Percentiles rank a stretch among this genome's conserved stretches.
Conservation (phyloP, 148 eudicot species). For the Rheum nobile region DNA sequence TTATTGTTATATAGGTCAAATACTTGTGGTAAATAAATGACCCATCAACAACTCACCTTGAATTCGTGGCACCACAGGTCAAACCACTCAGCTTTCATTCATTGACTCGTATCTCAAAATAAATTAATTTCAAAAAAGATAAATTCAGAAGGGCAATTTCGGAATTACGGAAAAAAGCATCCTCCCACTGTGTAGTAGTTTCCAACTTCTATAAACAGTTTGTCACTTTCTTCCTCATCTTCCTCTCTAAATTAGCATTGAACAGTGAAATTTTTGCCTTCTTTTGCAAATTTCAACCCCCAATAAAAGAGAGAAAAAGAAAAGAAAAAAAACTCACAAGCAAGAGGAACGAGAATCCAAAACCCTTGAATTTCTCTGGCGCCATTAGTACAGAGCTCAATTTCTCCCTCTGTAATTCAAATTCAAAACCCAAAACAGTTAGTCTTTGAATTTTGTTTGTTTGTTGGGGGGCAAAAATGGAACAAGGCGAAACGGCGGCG, state of each 20-base stretch:
- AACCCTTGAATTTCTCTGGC: neutral
- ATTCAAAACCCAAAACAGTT: neutral
- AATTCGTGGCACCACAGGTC: neutral
- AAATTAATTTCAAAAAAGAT: neutral
- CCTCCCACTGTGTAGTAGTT: conserved; percentile 3
- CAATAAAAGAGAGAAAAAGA: neutral
- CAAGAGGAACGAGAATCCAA: neutral
- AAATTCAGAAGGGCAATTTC: neutral
- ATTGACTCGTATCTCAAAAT: neutral
- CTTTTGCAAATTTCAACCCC: neutral
- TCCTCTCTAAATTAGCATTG: neutral
- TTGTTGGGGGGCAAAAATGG: neutral
- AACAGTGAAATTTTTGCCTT: neutral
- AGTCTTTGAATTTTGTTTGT: neutral
- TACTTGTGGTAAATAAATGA: neutral
- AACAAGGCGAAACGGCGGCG: conserved; percentile 3
- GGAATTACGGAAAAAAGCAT: neutral
- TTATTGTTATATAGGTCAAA: neutral
- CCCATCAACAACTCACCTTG: neutral
- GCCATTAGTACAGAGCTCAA: neutral
- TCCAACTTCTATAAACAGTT: conserved; percentile 9
- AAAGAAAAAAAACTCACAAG: neutral
- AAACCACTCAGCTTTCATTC: neutral
- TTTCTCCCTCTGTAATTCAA: neutral
- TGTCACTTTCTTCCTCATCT: conserved; percentile 2